Conservation (phyloP, 2,329 filamentous ascomycete genomes). For the Fusarium sp. region DNA sequence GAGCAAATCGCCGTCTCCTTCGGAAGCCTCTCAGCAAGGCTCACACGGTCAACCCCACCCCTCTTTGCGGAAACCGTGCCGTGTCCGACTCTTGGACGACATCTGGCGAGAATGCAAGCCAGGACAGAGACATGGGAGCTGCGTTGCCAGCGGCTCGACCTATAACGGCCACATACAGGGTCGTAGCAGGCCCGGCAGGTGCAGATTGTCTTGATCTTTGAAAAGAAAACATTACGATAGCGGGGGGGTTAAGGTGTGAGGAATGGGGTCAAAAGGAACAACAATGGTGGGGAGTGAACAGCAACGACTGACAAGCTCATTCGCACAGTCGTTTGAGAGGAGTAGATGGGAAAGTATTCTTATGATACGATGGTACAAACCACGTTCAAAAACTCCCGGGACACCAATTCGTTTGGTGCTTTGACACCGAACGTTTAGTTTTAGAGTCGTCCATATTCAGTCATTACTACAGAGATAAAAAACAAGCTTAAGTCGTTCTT, state of each 20-base stretch:
- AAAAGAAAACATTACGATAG: constrained; percentile 42
- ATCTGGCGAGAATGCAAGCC: constrained; percentile 29
- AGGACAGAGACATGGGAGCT: constrained; percentile 39
- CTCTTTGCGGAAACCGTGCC: constrained; percentile 38
- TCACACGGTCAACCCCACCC: constrained; percentile 34
- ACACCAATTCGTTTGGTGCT: constrained; percentile 32
- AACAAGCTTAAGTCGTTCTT: constrained; percentile 44
- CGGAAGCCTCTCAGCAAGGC: constrained; percentile 41
- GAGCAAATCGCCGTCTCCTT: constrained; percentile 37
- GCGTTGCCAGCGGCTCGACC: constrained; percentile 37
- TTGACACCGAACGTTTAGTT: constrained; percentile 30
- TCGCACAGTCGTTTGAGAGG: constrained; percentile 9
- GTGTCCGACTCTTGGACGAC: constrained; percentile 40
- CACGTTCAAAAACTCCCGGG: constrained; percentile 17
- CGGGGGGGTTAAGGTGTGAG: constrained; percentile 13
- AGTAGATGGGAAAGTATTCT: constrained; percentile 23
- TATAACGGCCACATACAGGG: constrained; percentile 34
- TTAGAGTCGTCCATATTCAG: constrained; percentile 42
- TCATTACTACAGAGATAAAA: constrained; percentile 44
- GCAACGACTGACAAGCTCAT: constrained; percentile 12
- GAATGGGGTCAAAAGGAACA: constrained; percentile 15
- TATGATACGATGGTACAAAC: constrained; percentile 12
- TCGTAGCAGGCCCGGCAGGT: constrained; percentile 42
- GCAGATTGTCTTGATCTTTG: constrained; percentile 48
- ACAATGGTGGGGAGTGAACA: constrained; percentile 12